Evolutionary conservation across 495 filamentous ascomycete species (phyloP).

Genomic region (Neurospora sp.): DNA sequence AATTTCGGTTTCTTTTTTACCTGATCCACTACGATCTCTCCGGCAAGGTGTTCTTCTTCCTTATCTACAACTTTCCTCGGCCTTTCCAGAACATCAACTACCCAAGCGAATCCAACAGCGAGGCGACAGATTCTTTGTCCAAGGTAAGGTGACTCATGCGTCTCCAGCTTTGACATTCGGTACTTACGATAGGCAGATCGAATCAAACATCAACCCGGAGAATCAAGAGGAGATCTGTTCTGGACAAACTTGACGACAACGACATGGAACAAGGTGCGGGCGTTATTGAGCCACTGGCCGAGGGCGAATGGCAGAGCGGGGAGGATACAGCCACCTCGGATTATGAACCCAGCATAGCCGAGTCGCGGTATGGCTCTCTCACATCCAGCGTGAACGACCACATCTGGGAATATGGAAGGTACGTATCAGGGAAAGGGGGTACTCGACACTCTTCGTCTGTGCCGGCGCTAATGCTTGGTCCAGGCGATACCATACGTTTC

Average conservation of each 20-base stretch:
- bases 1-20: background rate
- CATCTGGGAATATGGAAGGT: slow-evolving; percentile 29
- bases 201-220: background rate
- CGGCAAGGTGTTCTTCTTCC: background rate
- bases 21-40: background rate
- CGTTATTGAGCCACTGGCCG: slow-evolving; percentile 12
- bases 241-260: background rate
- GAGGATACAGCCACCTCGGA: slow-evolving; percentile 21
- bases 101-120: background rate
- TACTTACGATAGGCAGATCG: background rate
- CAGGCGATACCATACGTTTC: slow-evolving; percentile 27
- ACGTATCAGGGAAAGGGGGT: background rate
- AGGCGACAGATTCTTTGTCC: background rate
- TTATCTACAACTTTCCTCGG: background rate
- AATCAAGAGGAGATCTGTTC: background rate
- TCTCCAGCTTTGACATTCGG: background rate
- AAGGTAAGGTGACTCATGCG: background rate
- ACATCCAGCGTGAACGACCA: slow-evolving; percentile 25
- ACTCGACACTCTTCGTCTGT: background rate
- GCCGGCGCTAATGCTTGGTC: background rate
- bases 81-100: background rate
- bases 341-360: slow-evolving; percentile 18
- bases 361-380: slow-evolving; percentile 22
- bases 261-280: slow-evolving; percentile 17
- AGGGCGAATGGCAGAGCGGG: slow-evolving; percentile 6